Conservation (phyloP, 371 early-diverging fungal species). For the Apophysomyces trapeziformis region DNA sequence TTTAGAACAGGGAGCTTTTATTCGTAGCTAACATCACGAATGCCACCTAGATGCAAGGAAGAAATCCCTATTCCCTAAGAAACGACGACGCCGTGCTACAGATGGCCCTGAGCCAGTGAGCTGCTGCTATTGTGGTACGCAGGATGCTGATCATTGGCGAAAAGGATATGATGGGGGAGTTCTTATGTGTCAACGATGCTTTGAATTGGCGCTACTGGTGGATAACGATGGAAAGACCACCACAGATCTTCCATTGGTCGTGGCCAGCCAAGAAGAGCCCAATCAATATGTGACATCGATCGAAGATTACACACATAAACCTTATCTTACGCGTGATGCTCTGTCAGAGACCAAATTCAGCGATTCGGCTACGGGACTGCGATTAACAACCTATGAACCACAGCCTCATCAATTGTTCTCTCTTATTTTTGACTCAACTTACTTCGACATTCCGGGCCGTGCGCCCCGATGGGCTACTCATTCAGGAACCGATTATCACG, state of each 20-base stretch:
- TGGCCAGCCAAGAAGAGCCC: slow-evolving; percentile 19
- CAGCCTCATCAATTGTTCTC: slow-evolving; percentile 82
- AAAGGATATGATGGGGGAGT: slow-evolving; percentile 80
- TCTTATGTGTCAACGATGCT: slow-evolving; percentile 84
- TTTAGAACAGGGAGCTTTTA: no score
- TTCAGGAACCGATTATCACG: slow-evolving; percentile 91
- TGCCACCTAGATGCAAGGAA: slow-evolving; percentile 27
- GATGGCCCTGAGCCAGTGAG: slow-evolving; percentile 35
- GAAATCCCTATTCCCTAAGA: slow-evolving; percentile 40
- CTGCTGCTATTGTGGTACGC: slow-evolving; percentile 53
- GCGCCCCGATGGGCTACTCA: slow-evolving; percentile 94
- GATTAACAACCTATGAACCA: slow-evolving; percentile 75
- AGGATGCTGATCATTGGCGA: slow-evolving; percentile 56
- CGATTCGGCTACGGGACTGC: slow-evolving; percentile 46
- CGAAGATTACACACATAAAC: slow-evolving; percentile 81
- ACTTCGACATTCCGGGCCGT: slow-evolving; percentile 88
- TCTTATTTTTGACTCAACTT: slow-evolving; percentile 76
- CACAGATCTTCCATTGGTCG: slow-evolving; percentile 29
- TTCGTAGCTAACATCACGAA: no score
- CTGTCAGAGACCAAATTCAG: slow-evolving; percentile 59
- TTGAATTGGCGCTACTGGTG: slow-evolving; percentile 59
- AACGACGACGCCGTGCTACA: slow-evolving; percentile 29
- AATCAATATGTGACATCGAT: slow-evolving; percentile 59
- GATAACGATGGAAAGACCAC: slow-evolving; percentile 38
- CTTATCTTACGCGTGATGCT: slow-evolving; percentile 77